Base-by-base conservation (phyloP, 805 yeast species). In the Candida hispaniensis region DNA sequence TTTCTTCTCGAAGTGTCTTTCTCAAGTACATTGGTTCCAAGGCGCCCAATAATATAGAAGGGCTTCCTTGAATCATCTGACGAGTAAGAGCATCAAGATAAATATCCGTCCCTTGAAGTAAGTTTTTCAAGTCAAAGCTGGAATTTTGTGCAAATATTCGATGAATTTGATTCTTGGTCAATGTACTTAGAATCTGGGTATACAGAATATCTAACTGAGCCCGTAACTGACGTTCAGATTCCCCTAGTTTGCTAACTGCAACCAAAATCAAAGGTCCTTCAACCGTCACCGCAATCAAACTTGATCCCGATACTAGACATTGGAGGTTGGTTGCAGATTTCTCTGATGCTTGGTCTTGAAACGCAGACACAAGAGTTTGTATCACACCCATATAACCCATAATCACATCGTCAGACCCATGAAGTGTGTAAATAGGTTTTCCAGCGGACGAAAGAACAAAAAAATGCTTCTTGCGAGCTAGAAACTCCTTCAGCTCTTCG, bases 391-490 rank as follows among this genome's bases (percentile, higher is more conserved):
- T 72, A 47, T 78, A 77, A 0, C 82, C 77, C 26, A 79, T 58
- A 2, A 78, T 62, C 10, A 73, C 55, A 21, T 73, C 75, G 35
- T 80, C 86, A 2, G 72, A 60, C 2, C 91, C 93, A 50, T 75
- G 71, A 64, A 76, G 62, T 2, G 93, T 71, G 54, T 78, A 85
- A 5, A 85, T 76, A 2, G 93, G 93, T 51, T 85, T 85, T 0
- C 95, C 95, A 1, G 95, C 93, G 2, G 75, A 60, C 0, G 93
- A 79, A 7, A 85, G 60, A 3, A 85, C 70, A 46, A 81, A 78
- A 49, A 78, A 80, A 41, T 83, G 93, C 52, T 82, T 83, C 27
- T 56, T 56, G 16, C 54, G 51, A 3, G 44, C 27, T 22, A 61
- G 54, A 41, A 66, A 65, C 17, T 34, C 19, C 4, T 54, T 54